A percentile compares a stretch with the other conserved stretches of the same genome.
Conservation (phyloP, 352 stramenopile genomes). For the Thraustotheca clavata region DNA sequence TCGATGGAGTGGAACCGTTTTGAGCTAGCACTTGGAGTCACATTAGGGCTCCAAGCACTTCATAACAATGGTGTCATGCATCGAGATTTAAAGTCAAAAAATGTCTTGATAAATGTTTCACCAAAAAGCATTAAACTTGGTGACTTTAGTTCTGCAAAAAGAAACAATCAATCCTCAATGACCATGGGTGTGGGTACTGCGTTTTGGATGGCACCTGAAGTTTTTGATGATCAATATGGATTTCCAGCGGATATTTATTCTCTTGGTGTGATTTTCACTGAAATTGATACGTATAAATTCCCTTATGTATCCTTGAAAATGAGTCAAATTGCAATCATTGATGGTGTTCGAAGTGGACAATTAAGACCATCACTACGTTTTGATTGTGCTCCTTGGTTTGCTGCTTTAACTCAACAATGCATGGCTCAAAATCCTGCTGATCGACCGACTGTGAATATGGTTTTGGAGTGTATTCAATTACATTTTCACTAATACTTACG, state of each 20-base stretch:
- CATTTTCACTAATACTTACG: no score
- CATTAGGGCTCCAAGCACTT: background rate
- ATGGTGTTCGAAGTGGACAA: background rate
- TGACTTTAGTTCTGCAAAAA: constrained; percentile 75
- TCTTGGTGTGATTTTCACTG: constrained; percentile 60
- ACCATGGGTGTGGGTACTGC: constrained; percentile 50
- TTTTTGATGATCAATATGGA: constrained; percentile 78
- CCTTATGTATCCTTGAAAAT: background rate
- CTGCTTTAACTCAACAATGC: background rate
- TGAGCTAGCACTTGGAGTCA: background rate
- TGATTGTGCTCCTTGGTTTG: background rate
- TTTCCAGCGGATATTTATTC: constrained; percentile 84
- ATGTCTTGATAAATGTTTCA: background rate
- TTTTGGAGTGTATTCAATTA: no score
- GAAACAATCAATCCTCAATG: background rate
- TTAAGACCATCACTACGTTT: background rate
- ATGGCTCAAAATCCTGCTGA: constrained; percentile 1
- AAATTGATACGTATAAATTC: background rate
- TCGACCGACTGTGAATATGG: background rate
- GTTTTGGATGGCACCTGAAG: constrained; percentile 85
- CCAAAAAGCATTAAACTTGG: constrained; percentile 79
- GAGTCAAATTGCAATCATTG: background rate
- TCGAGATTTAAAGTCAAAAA: background rate
- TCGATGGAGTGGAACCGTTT: no score
- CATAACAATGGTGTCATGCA: background rate